Evolutionary conservation across 352 stramenopile species (phyloP), one percentile per base, ranked within the genome.

Genomic region (Phytophthora palmivora): DNA sequence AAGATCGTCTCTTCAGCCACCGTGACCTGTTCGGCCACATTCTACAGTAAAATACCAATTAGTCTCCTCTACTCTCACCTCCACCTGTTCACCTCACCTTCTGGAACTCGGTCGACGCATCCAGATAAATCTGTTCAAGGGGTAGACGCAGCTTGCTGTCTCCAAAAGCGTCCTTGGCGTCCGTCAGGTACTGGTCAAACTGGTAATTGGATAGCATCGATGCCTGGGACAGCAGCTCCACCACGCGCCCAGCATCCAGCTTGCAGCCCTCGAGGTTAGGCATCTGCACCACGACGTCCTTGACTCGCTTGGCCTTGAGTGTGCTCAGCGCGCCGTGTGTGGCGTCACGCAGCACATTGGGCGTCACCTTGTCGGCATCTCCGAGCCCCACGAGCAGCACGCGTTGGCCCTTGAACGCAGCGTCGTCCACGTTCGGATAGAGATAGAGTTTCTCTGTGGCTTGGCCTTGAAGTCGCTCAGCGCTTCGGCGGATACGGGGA

Each of bases 181-280:
- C 64, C 47, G 63, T 90, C 49, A 92, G 56, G 64, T 95, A 92
- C 70, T 88, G 76, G 68, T 95, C 83, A 39, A 95, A 95, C 67
- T 91, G 83, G 64, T 95, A 95, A 70, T 94, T 95, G 39, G 84
- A 94, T 26, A 95, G 70, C 61, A 94, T 87, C 16, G 82, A 89
- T 2, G 87, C 78, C 59, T 94, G 83, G 30, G 82, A 76, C 36
- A 95, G 8, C 34, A 94, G 59, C 57, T 94, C 78, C 22, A 90
- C 82, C 26, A 94, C 72, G 19, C 78, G 84, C 15, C 24, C 22
- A 4, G 68, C 48, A 12, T 75, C 32, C 16, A 92, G 9, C 18
- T 66, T 56, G 11, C 67, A 65, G 0, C 37, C 53, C 21, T 63
- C 10, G 3, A 89, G 78, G 16, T 45, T 53, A 2, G 82, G 84